Percentiles rank a stretch among this genome's conserved stretches.
Evolutionary conservation across 257 asterid genomes (phyloP).

Genomic region (Echium plantagineum): DNA sequence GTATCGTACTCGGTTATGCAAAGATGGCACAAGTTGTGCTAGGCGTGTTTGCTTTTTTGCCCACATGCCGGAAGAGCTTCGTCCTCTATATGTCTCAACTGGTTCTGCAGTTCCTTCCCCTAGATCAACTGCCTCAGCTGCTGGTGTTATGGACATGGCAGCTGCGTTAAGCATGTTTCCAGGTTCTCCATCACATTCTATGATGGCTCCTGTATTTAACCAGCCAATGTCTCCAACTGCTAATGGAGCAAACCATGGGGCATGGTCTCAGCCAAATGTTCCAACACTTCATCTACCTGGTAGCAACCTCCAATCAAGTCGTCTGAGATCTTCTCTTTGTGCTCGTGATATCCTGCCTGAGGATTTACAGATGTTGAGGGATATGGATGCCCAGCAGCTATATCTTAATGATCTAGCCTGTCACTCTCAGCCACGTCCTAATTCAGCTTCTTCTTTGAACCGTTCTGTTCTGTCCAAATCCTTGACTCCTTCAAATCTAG

Average conservation of each 20-base stretch:
- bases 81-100: slow-evolving; percentile 81
- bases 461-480: slow-evolving; percentile 47
- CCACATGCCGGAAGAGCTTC: slow-evolving; percentile 81
- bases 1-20: slow-evolving; percentile 77
- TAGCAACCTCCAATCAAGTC: slow-evolving; percentile 86
- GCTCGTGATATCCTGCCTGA: slow-evolving; percentile 77
- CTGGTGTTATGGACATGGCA: slow-evolving; percentile 92
- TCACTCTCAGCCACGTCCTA: slow-evolving; percentile 43
- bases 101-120: slow-evolving; percentile 96
- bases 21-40: slow-evolving; percentile 77
- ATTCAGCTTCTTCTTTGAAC: slow-evolving; percentile 37
- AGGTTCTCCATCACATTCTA: slow-evolving; percentile 66
- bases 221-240: slow-evolving; percentile 66
- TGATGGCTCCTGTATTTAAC: slow-evolving; percentile 67
- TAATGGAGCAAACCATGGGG: slow-evolving; percentile 53
- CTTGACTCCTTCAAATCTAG: slow-evolving; percentile 85
- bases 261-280: slow-evolving; percentile 78
- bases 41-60: slow-evolving; percentile 93
- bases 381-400: slow-evolving; percentile 55
- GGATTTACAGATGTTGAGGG: slow-evolving; percentile 36
- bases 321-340: slow-evolving; percentile 76
- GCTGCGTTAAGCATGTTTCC: slow-evolving; percentile 66
- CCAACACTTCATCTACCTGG: slow-evolving; percentile 86
- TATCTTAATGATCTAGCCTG: slow-evolving; percentile 53
- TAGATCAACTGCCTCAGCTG: slow-evolving; percentile 59